Evolutionary conservation across 352 stramenopile genomes (phyloP), one percentile per base, ranked within the genome.

Genomic region (Globisporangium recalcitrans): DNA sequence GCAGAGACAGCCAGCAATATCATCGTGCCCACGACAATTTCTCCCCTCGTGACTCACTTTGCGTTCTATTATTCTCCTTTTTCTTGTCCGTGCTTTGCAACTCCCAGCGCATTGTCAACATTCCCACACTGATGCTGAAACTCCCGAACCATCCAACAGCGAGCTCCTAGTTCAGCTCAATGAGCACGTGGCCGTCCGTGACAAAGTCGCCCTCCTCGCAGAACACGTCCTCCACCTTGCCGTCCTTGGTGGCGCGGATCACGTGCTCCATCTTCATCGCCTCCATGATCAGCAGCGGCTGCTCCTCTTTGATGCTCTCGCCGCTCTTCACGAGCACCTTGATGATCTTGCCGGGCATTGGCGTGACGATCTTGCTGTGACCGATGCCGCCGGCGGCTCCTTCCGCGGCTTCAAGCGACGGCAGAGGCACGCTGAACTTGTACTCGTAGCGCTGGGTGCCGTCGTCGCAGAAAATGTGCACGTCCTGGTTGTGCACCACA

Each of bases 191-290:
- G 21, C 81, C 83, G 61, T 92, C 85, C 54, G 72, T 78, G 55
- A 94, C 83, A 67, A 90, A 90, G 66, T 90, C 82, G 36, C 81
- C 81, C 42, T 79, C 80, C 27, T 86, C 77, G 46, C 78, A 87
- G 47, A 84, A 86, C n/a, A 94, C 48, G 46, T 90, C 68, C 24
- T 76, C 72, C n/a, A 94, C 81, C 46, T 74, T 81, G 60, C 79
- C 85, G 64, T 90, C 76, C 55, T 79, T 85, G 38, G 81, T 82
- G 9, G 85, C 81, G 32, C 84, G 81, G 49, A 94, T 88, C 52
- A 85, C 73, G 68, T 92, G 80, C 67, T 98, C 92, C 96, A 99
- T 99, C 80, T 99, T 99, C 95, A 99, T 99, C 27, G 96, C 95
- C 72, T 98, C 95, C 79, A 98, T 94, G 60, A 98, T 96, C 53